Conservation (phyloP, 768 basidiomycete genomes). For the Hysterangium stoloniferum region DNA sequence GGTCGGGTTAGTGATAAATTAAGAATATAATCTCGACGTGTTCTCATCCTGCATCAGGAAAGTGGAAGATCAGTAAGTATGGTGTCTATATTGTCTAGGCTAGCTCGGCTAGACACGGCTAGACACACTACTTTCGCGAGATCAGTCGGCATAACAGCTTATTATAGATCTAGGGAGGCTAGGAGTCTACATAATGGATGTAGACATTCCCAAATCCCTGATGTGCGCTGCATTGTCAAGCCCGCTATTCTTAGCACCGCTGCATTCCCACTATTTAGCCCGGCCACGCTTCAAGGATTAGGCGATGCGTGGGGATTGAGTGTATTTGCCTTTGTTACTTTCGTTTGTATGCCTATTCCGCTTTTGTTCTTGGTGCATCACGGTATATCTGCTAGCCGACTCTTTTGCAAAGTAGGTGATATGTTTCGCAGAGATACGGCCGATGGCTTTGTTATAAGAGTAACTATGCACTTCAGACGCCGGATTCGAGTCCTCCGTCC, state of each 20-base stretch:
- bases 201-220: no score
- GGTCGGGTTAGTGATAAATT: constrained; percentile 34
- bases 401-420: constrained; percentile 8
- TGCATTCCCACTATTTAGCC: constrained; percentile 52
- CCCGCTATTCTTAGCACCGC: constrained; percentile 50
- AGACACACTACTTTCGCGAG: no score
- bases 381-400: not conserved
- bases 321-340: constrained; percentile 44
- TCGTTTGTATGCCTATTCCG: constrained; percentile 48
- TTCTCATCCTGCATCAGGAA: no score
- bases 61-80: no score
- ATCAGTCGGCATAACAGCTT: no score
- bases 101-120: no score
- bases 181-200: no score
- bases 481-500: not conserved
- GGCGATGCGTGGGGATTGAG: constrained; percentile 50
- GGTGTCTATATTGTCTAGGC: no score
- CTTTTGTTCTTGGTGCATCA: constrained; percentile 45
- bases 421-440: constrained; percentile 40
- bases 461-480: constrained; percentile 34
- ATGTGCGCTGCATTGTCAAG: constrained; percentile 19
- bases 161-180: no score
- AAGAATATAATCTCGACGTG: not conserved
- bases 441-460: constrained; percentile 39
- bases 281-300: constrained; percentile 41